Evolutionary conservation across 106 monocot species (phyloP).

Genomic region (Apostasia shenzhenica): DNA sequence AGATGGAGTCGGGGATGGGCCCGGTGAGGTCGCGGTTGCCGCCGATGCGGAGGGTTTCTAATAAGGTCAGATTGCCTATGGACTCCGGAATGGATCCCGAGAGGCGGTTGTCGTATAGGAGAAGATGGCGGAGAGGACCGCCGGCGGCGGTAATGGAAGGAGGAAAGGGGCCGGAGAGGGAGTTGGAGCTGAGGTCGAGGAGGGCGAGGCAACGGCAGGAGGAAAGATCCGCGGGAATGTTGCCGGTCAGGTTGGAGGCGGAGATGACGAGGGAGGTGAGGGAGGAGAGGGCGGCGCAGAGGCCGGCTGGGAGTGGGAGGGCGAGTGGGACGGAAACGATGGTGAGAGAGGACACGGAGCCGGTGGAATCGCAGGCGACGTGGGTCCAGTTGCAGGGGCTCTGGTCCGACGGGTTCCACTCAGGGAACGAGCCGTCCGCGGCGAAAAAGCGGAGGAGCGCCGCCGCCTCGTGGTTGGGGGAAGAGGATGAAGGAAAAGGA

Average conservation of each 20-base stretch:
- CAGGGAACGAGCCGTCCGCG: background rate
- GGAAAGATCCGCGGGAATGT: constrained; percentile 33
- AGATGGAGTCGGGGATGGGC: constrained; percentile 51
- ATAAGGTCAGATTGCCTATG: constrained; percentile 43
- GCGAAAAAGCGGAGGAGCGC: constrained; percentile 10
- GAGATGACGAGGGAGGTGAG: constrained; percentile 5
- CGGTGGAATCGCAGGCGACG: constrained; percentile 5
- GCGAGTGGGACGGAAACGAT: background rate
- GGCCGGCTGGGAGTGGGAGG: constrained; percentile 2
- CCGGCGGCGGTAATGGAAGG: constrained; percentile 27
- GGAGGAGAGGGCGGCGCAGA: constrained; percentile 8
- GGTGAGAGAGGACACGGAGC: constrained; percentile 7
- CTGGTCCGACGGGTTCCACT: constrained; percentile 45
- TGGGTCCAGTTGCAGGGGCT: constrained; percentile 74
- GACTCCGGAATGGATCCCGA: constrained; percentile 48
- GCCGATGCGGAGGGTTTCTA: constrained; percentile 63
- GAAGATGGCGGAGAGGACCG: constrained; percentile 34
- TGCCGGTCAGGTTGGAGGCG: constrained; percentile 39
- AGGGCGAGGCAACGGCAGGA: constrained; percentile 27
- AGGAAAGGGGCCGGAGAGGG: constrained; percentile 53
- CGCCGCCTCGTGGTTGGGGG: constrained; percentile 7
- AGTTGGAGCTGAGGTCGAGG: constrained; percentile 59
- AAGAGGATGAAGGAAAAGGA: background rate
- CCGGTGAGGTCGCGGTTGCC: constrained; percentile 79
- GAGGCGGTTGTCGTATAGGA: constrained; percentile 76